Evolutionary conservation across 495 filamentous ascomycete genomes (phyloP).

Genomic region (Schizothecium vesticola): DNA sequence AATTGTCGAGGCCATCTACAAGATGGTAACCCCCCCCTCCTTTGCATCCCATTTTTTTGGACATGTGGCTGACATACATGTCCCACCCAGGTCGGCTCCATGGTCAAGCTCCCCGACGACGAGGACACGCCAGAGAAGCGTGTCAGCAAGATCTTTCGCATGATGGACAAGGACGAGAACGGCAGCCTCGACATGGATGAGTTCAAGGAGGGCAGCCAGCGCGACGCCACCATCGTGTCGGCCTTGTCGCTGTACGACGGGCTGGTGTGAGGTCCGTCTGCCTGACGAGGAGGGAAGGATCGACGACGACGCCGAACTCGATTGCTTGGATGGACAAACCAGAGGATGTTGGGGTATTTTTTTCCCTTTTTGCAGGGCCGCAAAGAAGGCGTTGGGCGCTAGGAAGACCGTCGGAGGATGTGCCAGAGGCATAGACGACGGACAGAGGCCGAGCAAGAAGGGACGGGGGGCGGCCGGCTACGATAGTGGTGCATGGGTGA

Average conservation of each 20-base stretch:
- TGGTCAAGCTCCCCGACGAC: slow-evolving; percentile 98
- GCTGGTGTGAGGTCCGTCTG: slow-evolving; percentile 56
- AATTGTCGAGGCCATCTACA: slow-evolving; percentile 99
- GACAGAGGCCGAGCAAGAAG: not conserved
- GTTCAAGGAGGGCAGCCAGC: slow-evolving; percentile 98
- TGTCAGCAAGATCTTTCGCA: slow-evolving; percentile 94
- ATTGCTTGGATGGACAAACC: not conserved
- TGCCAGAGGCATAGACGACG: not conserved
- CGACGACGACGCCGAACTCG: too few relatives aligned
- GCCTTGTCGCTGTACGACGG: slow-evolving; percentile 95
- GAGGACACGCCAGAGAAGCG: slow-evolving; percentile 99
- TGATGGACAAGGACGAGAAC: slow-evolving; percentile 99
- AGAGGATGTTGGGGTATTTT: not conserved
- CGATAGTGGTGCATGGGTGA: not conserved
- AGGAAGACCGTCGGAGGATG: not conserved
- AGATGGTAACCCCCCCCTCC: slow-evolving; percentile 66
- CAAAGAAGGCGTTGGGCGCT: not conserved
- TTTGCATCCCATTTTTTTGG: too few relatives aligned
- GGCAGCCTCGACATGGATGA: slow-evolving; percentile 88
- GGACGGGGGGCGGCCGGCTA: not conserved
- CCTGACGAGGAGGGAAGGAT: not conserved
- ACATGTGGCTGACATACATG: too few relatives aligned
- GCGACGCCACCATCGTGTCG: slow-evolving; percentile 98
- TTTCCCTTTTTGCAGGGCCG: not conserved
- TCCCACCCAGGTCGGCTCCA: slow-evolving; percentile 74